Conservation (phyloP, 2,329 filamentous ascomycete species). For the Pestalotiopsis sp. region DNA sequence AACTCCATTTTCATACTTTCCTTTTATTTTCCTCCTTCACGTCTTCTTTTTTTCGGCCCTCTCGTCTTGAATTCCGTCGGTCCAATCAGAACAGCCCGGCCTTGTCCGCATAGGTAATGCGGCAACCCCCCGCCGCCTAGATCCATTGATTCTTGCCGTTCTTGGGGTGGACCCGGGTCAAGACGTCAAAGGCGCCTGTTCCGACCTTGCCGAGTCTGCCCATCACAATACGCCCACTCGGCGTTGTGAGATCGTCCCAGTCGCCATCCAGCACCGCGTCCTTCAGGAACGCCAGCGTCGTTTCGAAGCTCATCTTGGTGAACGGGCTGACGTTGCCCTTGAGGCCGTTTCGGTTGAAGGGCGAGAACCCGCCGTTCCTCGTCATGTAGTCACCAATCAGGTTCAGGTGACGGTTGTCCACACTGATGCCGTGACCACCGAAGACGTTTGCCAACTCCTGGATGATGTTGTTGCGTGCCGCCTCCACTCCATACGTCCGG, state of each 20-base stretch:
- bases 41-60: not conserved
- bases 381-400: constrained; percentile 98
- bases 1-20: not conserved
- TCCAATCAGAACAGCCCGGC: too few relatives aligned
- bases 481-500: constrained; percentile 87
- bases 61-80: not conserved
- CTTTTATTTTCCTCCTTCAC: not conserved
- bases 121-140: not conserved
- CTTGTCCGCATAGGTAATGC: too few relatives aligned
- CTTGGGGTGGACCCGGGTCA: constrained; percentile 63
- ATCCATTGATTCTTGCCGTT: constrained; percentile 40
- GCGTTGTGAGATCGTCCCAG: constrained; percentile 84
- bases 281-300: constrained; percentile 89
- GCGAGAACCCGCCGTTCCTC: constrained; percentile 82
- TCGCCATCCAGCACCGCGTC: constrained; percentile 91
- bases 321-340: constrained; percentile 86
- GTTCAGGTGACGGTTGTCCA: constrained; percentile 91
- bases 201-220: constrained; percentile 82
- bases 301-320: constrained; percentile 99
- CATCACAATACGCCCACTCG: constrained; percentile 86
- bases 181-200: constrained; percentile 89
- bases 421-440: constrained; percentile 85
- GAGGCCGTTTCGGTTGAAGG: constrained; percentile 91
- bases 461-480: constrained; percentile 84
- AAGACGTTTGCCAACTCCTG: constrained; percentile 86